These are phyloP conservation scores for Inonotus hispidus DNA, from an alignment of 1,284 basidiomycete species.

Conservation along the genomic window DNA sequence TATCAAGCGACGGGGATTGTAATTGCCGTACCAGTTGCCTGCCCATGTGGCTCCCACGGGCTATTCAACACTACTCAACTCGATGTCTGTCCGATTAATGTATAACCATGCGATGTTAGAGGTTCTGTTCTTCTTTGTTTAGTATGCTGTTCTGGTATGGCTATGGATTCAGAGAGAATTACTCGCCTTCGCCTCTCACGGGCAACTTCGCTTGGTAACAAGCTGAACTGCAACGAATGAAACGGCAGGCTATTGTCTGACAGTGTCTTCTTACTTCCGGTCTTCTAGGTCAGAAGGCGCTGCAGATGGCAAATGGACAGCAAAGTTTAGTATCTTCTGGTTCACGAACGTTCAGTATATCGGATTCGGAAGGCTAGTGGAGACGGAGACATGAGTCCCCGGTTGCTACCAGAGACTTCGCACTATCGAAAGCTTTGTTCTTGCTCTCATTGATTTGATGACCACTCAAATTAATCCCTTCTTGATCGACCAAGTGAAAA, in stretches of 20 bases:
- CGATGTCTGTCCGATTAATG: background rate
- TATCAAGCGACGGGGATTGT: conserved; percentile 22
- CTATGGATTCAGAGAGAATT: background rate
- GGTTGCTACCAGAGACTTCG: background rate
- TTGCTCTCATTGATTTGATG: no score
- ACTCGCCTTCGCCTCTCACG: no score
- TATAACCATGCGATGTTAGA: background rate
- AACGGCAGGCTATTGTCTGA: no score
- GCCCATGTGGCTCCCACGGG: background rate
- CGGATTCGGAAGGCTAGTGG: background rate
- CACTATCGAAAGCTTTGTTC: no score
- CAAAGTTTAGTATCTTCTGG: background rate
- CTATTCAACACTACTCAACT: background rate
- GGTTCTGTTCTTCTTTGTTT: background rate
- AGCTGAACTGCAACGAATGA: no score
- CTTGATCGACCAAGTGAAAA: no score
- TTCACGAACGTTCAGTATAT: background rate
- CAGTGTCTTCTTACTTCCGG: background rate
- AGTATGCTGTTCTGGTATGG: no score
- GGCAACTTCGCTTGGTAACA: no score
- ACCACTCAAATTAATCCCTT: no score
- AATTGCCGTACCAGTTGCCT: background rate
- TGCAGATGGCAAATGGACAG: background rate
- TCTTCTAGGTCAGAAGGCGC: background rate
- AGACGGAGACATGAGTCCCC: background rate